Conservation (phyloP, 345 rosid species). For the Citrus inodora region DNA sequence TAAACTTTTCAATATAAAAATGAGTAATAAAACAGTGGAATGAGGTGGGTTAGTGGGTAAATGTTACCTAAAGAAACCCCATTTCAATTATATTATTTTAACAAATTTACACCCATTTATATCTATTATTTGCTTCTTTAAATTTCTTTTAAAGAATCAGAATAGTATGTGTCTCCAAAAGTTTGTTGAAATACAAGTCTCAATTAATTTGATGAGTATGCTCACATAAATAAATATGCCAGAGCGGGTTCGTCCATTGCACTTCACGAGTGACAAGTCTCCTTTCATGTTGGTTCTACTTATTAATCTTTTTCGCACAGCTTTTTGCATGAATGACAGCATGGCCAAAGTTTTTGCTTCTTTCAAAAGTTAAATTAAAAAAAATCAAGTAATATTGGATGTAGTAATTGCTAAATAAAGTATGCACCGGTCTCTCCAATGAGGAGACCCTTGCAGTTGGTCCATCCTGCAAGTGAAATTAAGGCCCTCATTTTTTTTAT, state of each 20-base stretch:
- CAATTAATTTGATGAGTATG: neutral
- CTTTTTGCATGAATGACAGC: neutral
- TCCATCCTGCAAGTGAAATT: no score
- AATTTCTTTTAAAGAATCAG: neutral
- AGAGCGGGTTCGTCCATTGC: neutral
- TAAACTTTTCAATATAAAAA: no score
- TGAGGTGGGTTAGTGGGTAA: no score
- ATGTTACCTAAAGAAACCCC: no score
- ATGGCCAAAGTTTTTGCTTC: neutral
- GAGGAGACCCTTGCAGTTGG: no score
- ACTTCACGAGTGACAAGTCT: neutral
- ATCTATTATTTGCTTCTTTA: neutral
- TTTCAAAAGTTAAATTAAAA: no score
- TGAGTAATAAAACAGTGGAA: no score
- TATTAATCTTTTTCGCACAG: neutral
- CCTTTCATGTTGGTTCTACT: neutral
- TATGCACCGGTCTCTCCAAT: neutral
- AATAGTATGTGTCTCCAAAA: neutral
- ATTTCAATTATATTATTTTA: neutral
- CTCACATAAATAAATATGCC: neutral
- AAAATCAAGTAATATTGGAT: neutral
- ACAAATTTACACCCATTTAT: neutral
- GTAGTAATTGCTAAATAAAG: neutral
- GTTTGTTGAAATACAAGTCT: neutral
- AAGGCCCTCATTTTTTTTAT: rapidly evolving